Evolutionary conservation across 257 asterid species (phyloP), one percentile per base, ranked within the genome.

Genomic region (Euphrasia confusa): DNA sequence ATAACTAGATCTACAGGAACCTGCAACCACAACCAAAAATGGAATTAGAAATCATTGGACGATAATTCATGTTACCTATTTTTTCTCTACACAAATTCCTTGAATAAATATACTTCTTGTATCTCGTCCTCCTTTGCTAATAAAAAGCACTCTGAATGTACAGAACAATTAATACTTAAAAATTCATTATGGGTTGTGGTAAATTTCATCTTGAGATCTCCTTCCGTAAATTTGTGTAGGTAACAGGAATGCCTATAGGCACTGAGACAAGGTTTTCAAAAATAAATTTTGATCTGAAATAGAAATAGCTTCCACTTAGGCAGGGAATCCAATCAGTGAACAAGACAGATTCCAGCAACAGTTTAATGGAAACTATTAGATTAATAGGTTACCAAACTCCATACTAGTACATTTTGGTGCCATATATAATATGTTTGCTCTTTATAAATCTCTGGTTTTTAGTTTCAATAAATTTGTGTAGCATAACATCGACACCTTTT

Each of bases 1-100:
- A 91, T 84, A 61, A 91, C 98, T 53, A 91, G 87, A 75, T 91
- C 98, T 4, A 91, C 98, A 61, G 98, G 98, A 68, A 91, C 98
- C 96, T 91, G 83, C 77, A 69, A 67, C 47, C 70, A 63, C 69
- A 72, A 13, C 76, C 58, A 68, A 27, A 44, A 65, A 13, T 37
- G 62, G 49, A 70, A 9, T 57, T 42, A 62, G 65, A 30, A 64
- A 61, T 57, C 48, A 12, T 52, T 27, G 55, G 30, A 47, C 49
- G 45, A 54, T 10, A 44, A 61, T 44, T 54, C 8, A n/a, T 39
- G 45, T 24, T 32, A 21, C 28, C 32, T 40, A 17, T 21, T 40
- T 44, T 17, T 44, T 44, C 33, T 37, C 68, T 14, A 57, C 42
- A 4, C 44, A 14, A 14, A 56, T 63, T 44, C n/a, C 7, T 33